These are phyloP conservation scores for Isatis tinctoria DNA, from an alignment of 345 rosid genomes.

Conservation along the genomic window DNA sequence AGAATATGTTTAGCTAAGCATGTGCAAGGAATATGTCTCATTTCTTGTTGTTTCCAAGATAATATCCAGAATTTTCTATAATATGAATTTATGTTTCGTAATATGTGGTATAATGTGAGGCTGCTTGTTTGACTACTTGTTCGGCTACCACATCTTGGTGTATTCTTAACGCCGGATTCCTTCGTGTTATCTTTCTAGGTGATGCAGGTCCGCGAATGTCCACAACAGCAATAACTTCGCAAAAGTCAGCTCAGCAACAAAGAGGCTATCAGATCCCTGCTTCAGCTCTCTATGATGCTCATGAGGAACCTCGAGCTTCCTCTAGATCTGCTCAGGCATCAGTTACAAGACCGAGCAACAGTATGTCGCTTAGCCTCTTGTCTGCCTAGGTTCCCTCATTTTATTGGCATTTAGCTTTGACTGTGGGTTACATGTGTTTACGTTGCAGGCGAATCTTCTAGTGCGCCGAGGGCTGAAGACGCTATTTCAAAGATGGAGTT, in stretches of 20 bases:
- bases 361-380: constrained; percentile 15
- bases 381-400: neutral
- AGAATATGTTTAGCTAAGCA: constrained; percentile 2
- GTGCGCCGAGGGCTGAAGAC: constrained; percentile 50
- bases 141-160: constrained; percentile 8
- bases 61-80: neutral
- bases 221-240: constrained; percentile 38
- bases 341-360: constrained; percentile 44
- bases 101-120: neutral
- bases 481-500: constrained; percentile 99
- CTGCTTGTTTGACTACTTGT: neutral
- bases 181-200: constrained; percentile 33
- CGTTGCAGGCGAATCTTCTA: constrained; percentile 35
- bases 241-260: constrained; percentile 51
- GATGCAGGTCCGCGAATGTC: constrained; percentile 44
- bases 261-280: constrained; percentile 80
- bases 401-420: constrained; percentile 8
- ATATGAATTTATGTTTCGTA: neutral
- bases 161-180: constrained; percentile 2
- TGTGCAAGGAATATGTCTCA: neutral
- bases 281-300: constrained; percentile 71
- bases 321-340: constrained; percentile 35
- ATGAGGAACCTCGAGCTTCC: constrained; percentile 47
- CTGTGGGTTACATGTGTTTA: constrained; percentile 4
- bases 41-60: neutral